A percentile compares a stretch with the other conserved stretches of the same genome.
Conservation (phyloP, 257 asterid genomes). For the Solanum chmielewskii region DNA sequence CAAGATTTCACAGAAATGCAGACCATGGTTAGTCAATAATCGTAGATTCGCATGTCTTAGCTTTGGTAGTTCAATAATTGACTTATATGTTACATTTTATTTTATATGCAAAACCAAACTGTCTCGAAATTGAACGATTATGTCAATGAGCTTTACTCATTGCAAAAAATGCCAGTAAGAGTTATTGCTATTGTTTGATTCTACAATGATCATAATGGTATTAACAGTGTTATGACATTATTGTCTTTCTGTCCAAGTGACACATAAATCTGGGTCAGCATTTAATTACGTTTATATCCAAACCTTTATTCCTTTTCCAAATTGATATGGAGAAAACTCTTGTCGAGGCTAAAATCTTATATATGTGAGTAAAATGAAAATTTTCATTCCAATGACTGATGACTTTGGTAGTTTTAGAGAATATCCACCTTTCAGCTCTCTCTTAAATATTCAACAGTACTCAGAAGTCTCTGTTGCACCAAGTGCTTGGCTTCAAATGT, state of each 20-base stretch:
- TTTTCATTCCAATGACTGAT: neutral
- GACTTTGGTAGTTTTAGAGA: neutral
- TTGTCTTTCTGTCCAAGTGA: no score
- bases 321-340: no score
- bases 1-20: conserved; percentile 90
- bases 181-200: no score
- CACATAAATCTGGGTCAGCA: no score
- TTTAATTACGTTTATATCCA: no score
- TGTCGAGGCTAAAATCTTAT: conserved; percentile 26
- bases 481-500: neutral
- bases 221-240: no score
- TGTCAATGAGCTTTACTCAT: no score
- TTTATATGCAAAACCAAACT: no score
- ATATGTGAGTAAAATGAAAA: conserved; percentile 40
- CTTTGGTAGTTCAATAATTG: neutral
- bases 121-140: no score
- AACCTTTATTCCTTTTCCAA: no score
- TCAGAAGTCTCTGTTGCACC: neutral
- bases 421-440: neutral
- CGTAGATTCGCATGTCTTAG: neutral
- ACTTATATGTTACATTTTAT: neutral
- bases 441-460: neutral
- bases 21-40: conserved; percentile 51
- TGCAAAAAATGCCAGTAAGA: no score
- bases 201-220: no score